Evolutionary conservation across 129 eudicot species (phyloP).

Genomic region (Deinandra increscens): DNA sequence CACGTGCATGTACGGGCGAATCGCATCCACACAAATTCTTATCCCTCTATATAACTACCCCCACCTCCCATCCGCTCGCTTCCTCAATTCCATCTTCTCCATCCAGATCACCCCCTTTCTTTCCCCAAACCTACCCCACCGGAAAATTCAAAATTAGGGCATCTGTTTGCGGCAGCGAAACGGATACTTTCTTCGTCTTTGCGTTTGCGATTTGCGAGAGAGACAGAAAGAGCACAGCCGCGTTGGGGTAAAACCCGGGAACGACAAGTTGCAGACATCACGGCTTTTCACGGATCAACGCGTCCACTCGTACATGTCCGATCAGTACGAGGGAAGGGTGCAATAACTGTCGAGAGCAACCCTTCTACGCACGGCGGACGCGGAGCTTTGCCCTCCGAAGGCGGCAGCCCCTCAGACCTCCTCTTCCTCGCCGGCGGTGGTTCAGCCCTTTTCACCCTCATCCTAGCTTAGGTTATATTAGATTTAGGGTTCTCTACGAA

Average conservation of each 20-base stretch:
- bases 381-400: constrained; percentile 85
- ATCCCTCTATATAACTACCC: constrained; percentile 10
- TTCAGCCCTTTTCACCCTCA: constrained; percentile 7
- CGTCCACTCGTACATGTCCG: constrained; percentile 64
- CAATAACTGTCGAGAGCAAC: constrained; percentile 43
- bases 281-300: constrained; percentile 66
- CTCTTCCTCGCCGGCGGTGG: constrained; percentile 96
- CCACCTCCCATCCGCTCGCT: neutral
- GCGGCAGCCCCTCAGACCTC: constrained; percentile 90
- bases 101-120: neutral
- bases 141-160: neutral
- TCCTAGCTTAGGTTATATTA: constrained; percentile 23
- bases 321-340: constrained; percentile 56
- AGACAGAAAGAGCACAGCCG: constrained; percentile 14
- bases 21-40: neutral
- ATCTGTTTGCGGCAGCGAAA: neutral
- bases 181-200: neutral
- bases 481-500: constrained; percentile 6
- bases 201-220: no score
- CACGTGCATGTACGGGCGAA: neutral
- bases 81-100: neutral
- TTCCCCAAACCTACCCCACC: neutral
- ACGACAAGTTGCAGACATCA: constrained; percentile 67
- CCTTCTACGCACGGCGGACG: constrained; percentile 96
- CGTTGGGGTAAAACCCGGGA: constrained; percentile 58